Base-by-base conservation (phyloP, 108 stramenopile species). In the Hondaea fermentalgiana region DNA sequence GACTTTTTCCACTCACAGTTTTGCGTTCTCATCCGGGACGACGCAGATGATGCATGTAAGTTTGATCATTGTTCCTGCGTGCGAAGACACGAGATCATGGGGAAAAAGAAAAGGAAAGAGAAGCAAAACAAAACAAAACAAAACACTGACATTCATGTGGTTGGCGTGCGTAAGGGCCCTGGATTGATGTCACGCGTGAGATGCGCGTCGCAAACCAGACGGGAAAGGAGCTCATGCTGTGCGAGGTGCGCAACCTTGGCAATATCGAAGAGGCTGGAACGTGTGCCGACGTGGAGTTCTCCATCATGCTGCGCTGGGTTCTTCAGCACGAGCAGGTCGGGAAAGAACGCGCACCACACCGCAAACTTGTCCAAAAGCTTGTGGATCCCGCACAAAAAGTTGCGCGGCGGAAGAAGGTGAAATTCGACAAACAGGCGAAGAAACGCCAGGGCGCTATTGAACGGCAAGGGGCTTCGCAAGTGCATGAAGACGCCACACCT, bases 191-290 rank as follows among this genome's bases (percentile, higher is more conserved):
- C 49, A 83, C 76, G 1, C 76, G 76, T 45, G 76, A 83, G 51
- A 83, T 83, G 76, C 76, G 76, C 45, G 76, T 83, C 25, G 76
- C 76, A 12, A 83, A 83, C 76, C 76, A 83, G 51, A 83, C 76
- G 25, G 76, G 49, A 12, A 83, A 83, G 23, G 76, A 83, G 76
- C 25, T 83, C n/a, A 83, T 83, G 76, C 1, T 83, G 6, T 83
- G 76, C 76, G 76, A 83, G 3, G 76, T 83, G 19, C 19, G 43
- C 10, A 17, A 53, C 76, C 76, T 83, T 6, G 76, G 16, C 12
- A 45, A 83, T 12, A 17, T 16, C 51, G 12, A 21, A 6, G 51
- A 21, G 10, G 43, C 4, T 25, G 51, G n/a, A 14, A 6, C 76
- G 25, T 45, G 16, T 6, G 45, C 76, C 44, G 49, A 83, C 45